Evolutionary conservation across 192 early-diverging fungal genomes (phyloP).

Genomic region (Umbelopsis ramanniana): DNA sequence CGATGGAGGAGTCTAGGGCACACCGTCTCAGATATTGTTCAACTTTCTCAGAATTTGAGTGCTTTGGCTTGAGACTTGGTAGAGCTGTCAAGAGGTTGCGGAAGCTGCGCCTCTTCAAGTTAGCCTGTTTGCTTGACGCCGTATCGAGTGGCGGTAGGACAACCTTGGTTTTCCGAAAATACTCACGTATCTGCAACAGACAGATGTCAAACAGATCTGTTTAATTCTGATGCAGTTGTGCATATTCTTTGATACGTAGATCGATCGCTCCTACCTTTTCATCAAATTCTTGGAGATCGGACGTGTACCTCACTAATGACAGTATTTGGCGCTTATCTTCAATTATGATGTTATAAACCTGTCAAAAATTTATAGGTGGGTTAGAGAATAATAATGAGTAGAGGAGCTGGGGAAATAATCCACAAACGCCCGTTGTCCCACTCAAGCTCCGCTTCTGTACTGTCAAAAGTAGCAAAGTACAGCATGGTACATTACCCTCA

Average conservation of each 20-base stretch:
- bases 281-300: constrained; percentile 45
- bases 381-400: background rate
- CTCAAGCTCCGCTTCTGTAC: background rate
- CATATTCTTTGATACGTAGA: background rate
- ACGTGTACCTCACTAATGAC: constrained; percentile 38
- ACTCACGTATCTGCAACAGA: constrained; percentile 26
- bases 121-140: constrained; percentile 22
- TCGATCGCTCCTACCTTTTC: constrained; percentile 35
- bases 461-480: constrained; percentile 4
- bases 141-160: constrained; percentile 29
- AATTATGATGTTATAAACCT: constrained; percentile 45
- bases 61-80: constrained; percentile 24
- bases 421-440: background rate
- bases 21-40: constrained; percentile 54
- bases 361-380: background rate
- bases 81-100: constrained; percentile 23
- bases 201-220: background rate
- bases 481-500: constrained; percentile 18
- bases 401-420: background rate
- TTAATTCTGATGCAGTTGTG: background rate
- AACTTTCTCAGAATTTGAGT: constrained; percentile 56
- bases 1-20: constrained; percentile 40
- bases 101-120: constrained; percentile 28
- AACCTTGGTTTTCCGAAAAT: constrained; percentile 39
- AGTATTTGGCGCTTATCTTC: constrained; percentile 29